Base-by-base conservation (phyloP, 805 yeast species). In the Wickerhamiella australiensis region DNA sequence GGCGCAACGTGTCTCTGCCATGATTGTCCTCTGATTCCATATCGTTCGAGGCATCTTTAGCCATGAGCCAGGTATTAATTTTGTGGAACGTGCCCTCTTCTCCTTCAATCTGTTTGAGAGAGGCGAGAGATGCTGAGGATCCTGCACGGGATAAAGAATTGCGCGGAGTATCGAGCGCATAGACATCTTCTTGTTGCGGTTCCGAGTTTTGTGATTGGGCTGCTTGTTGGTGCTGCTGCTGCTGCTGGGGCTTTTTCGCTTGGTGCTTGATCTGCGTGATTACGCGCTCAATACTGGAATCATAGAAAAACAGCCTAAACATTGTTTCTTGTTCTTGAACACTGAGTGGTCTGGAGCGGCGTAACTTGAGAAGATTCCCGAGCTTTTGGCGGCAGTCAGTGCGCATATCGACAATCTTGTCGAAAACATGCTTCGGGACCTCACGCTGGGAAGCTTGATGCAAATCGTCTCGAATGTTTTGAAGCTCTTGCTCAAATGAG, bases 1-100 rank as follows among this genome's bases (percentile, higher is more conserved):
- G 33, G 11, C 29, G 27, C 31, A 41, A 25, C n/a, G 31, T 23
- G 27, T 41, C 44, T n/a, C 44, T 21, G 31, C 44, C 25, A n/a
- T 23, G 20, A 12, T 5, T 5, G 20, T 41, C 44, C 12, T 41
- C 44, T 9, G 44, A 23, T 5, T 22, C 44, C 20, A 15, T 13
- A 6, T 20, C 17, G 8, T 6, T 41, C 3, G 31, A 22, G 13
- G 17, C 8, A n/a, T 35, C 29, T 23, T 45, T 36, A 11, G 38
- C 42, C 47, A 43, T 37, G 55, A 85, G 79, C 58, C 78, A 84
- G 59, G 79, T 77, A 17, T 94, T 94, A 79, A 86, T 79, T 66
- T 82, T 79, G 64, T 85, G 95, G 55, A 86, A 74, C 60, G 84
- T 94, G 58, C 96, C 96, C 68, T 87, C 96, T 62, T 87, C 96